Percentiles rank a stretch among this genome's conserved stretches.
phyloP scores from a whole-genome alignment of 1,284 basidiomycete genomes.

The Athelia psychrophila region DNA sequence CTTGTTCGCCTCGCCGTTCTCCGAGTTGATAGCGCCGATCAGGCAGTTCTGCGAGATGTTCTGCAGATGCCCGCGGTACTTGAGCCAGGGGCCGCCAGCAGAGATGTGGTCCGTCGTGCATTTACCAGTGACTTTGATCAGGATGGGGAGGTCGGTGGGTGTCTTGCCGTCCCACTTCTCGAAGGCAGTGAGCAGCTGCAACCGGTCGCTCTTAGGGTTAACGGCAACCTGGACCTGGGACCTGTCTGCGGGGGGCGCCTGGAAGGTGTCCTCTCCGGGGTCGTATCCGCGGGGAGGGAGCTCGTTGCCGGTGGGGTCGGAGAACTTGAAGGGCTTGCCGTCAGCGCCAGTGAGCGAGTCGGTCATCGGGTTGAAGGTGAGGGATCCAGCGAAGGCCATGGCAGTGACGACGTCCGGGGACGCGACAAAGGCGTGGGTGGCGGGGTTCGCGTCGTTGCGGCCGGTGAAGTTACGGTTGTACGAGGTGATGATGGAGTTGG shows the following conservation, averaged over 20 bases:
- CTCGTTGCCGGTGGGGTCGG: slow-evolving; percentile 85
- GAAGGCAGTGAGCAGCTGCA: slow-evolving; percentile 94
- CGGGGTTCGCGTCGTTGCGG: slow-evolving; percentile 99
- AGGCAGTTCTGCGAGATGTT: slow-evolving; percentile 99
- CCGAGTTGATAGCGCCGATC: slow-evolving; percentile 95
- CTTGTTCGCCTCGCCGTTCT: slow-evolving; percentile 96
- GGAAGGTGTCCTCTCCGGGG: slow-evolving; percentile 96
- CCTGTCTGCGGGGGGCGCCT: slow-evolving; percentile 89
- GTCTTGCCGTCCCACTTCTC: slow-evolving; percentile 92
- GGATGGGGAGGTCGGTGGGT: slow-evolving; percentile 83
- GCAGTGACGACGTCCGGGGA: slow-evolving; percentile 98
- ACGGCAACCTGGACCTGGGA: slow-evolving; percentile 85
- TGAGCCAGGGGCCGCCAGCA: slow-evolving; percentile 98
- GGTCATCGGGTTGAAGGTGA: slow-evolving; percentile 96
- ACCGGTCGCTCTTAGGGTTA: slow-evolving; percentile 87
- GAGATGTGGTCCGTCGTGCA: slow-evolving; percentile 95
- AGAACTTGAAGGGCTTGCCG: slow-evolving; percentile 98
- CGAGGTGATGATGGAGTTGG: slow-evolving; percentile 98
- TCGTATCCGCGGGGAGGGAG: slow-evolving; percentile 96
- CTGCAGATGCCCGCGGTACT: slow-evolving; percentile 98
- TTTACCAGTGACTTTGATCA: slow-evolving; percentile 99
- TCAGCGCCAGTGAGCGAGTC: slow-evolving; percentile 88
- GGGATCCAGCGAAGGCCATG: slow-evolving; percentile 90
- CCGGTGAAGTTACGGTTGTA: slow-evolving; percentile 99
- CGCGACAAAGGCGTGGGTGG: slow-evolving; percentile 98